Conservation (phyloP, 1,139 yeast species). For the Chernovozyma aurita region DNA sequence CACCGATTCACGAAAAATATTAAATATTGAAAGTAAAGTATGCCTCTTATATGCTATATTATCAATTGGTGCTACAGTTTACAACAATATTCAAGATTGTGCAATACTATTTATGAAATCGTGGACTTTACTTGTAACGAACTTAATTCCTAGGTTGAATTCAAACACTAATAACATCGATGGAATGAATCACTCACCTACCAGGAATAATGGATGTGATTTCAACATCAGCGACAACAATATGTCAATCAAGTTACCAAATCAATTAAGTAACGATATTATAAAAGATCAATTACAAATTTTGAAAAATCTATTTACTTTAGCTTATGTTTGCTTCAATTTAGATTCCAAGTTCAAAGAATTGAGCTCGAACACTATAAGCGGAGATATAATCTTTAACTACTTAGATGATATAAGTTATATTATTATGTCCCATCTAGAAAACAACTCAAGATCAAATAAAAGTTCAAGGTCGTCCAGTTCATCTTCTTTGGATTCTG, state of each 20-base stretch:
- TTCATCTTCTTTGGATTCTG: constrained; percentile 5
- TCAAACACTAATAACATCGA: constrained; percentile 6
- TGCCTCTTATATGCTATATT: constrained; percentile 25
- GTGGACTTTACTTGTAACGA: constrained; percentile 42
- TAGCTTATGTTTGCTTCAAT: constrained; percentile 27
- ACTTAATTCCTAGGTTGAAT: constrained; percentile 27
- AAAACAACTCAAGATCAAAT: constrained; percentile 2
- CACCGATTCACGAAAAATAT: constrained; percentile 5
- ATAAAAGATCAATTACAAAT: constrained; percentile 39
- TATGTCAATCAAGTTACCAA: constrained; percentile 18
- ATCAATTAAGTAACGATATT: constrained; percentile 21
- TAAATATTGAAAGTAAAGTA: constrained; percentile 19
- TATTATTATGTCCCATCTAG: constrained; percentile 25
- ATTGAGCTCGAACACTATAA: constrained; percentile 14
- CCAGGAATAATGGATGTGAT: background rate
- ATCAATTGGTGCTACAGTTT: constrained; percentile 21
- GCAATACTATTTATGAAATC: constrained; percentile 33
- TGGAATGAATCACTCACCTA: background rate
- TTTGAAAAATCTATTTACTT: constrained; percentile 28
- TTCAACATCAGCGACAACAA: background rate
- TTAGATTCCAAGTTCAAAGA: constrained; percentile 20
- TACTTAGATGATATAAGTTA: constrained; percentile 44
- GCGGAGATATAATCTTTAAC: constrained; percentile 36
- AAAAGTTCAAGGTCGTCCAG: constrained; percentile 5
- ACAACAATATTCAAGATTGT: constrained; percentile 18